These are phyloP conservation scores for Maudiozyma barnettii DNA, from an alignment of 805 yeast species.

Conservation along the genomic window DNA sequence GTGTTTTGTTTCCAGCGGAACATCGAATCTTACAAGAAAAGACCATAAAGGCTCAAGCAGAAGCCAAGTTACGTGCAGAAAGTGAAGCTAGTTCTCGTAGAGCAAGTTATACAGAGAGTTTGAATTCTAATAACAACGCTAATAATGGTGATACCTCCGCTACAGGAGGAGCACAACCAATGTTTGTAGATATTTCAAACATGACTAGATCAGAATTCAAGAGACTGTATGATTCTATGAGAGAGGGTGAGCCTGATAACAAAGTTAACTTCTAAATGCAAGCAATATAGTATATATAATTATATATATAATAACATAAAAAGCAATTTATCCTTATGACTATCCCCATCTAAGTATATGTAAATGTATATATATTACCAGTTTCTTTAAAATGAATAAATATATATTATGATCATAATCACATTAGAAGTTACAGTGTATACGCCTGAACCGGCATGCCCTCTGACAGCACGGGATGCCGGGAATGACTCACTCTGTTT, in stretches of 20 bases:
- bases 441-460: no score
- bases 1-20: constrained; percentile 17
- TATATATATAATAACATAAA: no score
- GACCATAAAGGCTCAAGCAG: neutral
- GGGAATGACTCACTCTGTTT: no score
- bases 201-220: constrained; percentile 19
- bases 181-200: constrained; percentile 13
- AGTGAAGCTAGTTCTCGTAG: neutral
- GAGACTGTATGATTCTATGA: constrained; percentile 12
- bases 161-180: neutral
- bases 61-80: neutral
- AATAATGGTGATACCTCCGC: neutral
- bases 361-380: no score
- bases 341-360: no score
- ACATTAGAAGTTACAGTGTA: no score
- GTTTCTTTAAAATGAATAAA: no score
- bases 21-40: constrained; percentile 8
- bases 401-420: no score
- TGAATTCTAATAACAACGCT: neutral
- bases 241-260: constrained; percentile 23
- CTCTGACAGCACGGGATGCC: no score
- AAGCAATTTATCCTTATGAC: no score
- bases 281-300: no score
- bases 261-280: constrained; percentile 13
- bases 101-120: constrained; percentile 2